Percentiles rank a stretch among this genome's conserved stretches.
These are phyloP conservation scores for Moniliella sp. DNA, from an alignment of 1,284 basidiomycete species.

Conservation along the genomic window DNA sequence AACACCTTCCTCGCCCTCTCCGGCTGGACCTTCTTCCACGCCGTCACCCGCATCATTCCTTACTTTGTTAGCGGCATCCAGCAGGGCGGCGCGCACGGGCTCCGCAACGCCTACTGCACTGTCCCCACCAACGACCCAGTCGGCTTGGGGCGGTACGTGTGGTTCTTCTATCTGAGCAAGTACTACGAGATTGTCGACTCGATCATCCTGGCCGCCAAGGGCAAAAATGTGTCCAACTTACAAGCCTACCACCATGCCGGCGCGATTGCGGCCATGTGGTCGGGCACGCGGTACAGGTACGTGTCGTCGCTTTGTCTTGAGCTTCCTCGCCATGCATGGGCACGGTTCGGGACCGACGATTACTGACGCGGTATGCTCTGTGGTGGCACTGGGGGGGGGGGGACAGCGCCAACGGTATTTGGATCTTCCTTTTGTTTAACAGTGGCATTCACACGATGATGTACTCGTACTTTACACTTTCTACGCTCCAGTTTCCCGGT, in stretches of 20 bases:
- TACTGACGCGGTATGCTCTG: background rate
- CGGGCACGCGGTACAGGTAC: constrained; percentile 25
- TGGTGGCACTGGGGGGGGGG: background rate
- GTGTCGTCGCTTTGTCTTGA: no score
- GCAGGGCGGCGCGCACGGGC: background rate
- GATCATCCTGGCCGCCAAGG: constrained; percentile 33
- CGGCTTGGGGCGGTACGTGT: constrained; percentile 20
- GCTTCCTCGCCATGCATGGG: no score
- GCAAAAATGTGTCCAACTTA: constrained; percentile 26
- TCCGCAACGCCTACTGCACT: constrained; percentile 13
- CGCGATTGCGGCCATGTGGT: constrained; percentile 30
- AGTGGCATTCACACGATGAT: constrained; percentile 14
- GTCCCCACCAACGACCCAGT: constrained; percentile 21
- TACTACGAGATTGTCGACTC: constrained; percentile 33
- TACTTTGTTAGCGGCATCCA: background rate
- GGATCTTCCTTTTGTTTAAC: constrained; percentile 23
- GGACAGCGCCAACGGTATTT: background rate
- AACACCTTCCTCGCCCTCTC: constrained; percentile 15
- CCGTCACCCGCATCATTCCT: background rate
- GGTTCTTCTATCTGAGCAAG: constrained; percentile 32
- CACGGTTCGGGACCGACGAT: constrained; percentile 6
- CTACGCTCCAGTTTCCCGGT: constrained; percentile 18
- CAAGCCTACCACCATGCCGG: constrained; percentile 24
- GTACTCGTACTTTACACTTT: constrained; percentile 15
- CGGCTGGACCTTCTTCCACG: constrained; percentile 11